Evolutionary conservation across 768 basidiomycete species (phyloP).

Genomic region (Chalciporus chontae): DNA sequence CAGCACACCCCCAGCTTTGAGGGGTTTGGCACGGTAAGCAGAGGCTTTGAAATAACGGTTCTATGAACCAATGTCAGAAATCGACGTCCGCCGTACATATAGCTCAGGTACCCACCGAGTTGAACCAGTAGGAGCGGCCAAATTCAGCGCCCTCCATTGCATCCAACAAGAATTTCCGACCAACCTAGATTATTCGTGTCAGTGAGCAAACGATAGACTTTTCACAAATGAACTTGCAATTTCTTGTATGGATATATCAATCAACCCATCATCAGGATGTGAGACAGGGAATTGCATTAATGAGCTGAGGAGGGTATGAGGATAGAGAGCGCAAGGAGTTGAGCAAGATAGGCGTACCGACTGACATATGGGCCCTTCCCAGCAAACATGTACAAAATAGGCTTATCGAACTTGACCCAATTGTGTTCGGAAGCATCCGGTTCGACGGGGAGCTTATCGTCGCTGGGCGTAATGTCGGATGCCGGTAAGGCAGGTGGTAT

Average conservation of each 20-base stretch:
- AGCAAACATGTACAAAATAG: constrained; percentile 66
- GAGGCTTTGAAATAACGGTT: constrained; percentile 69
- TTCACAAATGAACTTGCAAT: constrained; percentile 38
- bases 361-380: constrained; percentile 78
- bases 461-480: constrained; percentile 9
- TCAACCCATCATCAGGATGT: constrained; percentile 70
- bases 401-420: constrained; percentile 72
- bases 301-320: constrained; percentile 40
- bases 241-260: constrained; percentile 69
- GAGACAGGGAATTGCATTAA: constrained; percentile 85
- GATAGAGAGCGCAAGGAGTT: background rate
- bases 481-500: constrained; percentile 5
- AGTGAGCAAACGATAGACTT: background rate
- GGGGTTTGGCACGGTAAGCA: constrained; percentile 69
- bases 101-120: constrained; percentile 40
- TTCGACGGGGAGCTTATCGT: constrained; percentile 14
- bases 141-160: constrained; percentile 58
- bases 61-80: constrained; percentile 34
- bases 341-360: constrained; percentile 37
- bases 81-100: background rate
- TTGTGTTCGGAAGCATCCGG: constrained; percentile 45
- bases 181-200: constrained; percentile 18
- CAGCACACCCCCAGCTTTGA: constrained; percentile 49
- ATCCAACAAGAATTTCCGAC: constrained; percentile 46
- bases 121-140: constrained; percentile 62